Percentiles rank a stretch among this genome's conserved stretches.
Conservation (phyloP, 2,329 filamentous ascomycete genomes). For the Aspergillus luchuensis region DNA sequence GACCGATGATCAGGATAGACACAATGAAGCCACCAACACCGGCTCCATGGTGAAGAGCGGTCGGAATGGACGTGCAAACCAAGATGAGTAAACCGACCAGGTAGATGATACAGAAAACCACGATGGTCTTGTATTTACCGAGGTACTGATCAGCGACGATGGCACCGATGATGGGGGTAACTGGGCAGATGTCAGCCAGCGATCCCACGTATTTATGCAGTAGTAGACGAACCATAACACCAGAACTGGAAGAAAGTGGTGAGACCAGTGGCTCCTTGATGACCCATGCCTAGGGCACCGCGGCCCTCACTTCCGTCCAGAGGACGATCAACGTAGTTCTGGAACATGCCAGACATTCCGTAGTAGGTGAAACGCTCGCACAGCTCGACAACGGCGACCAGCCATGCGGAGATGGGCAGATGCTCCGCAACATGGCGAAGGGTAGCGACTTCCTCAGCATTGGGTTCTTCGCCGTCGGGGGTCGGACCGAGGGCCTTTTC, state of each 20-base stretch:
- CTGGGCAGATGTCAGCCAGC: conserved; percentile 15
- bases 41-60: conserved; percentile 51
- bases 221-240: conserved; percentile 48
- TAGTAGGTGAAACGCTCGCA: conserved; percentile 63
- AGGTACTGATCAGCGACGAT: conserved; percentile 63
- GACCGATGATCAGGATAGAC: conserved; percentile 63
- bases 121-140: conserved; percentile 63
- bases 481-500: conserved; percentile 37
- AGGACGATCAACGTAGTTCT: conserved; percentile 56
- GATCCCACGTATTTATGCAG: not conserved
- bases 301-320: conserved; percentile 42
- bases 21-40: conserved; percentile 59
- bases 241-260: conserved; percentile 59
- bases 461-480: conserved; percentile 56
- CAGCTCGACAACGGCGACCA: conserved; percentile 60
- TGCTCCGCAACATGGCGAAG: conserved; percentile 58
- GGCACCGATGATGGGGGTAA: conserved; percentile 61
- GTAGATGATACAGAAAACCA: conserved; percentile 60
- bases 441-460: conserved; percentile 52
- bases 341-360: conserved; percentile 56
- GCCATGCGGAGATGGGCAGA: conserved; percentile 57
- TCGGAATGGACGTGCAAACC: conserved; percentile 57
- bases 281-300: conserved; percentile 48
- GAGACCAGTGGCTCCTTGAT: conserved; percentile 51
- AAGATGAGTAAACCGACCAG: conserved; percentile 59